Conservation (phyloP, 1,284 basidiomycete genomes). For the Melampsora americana region DNA sequence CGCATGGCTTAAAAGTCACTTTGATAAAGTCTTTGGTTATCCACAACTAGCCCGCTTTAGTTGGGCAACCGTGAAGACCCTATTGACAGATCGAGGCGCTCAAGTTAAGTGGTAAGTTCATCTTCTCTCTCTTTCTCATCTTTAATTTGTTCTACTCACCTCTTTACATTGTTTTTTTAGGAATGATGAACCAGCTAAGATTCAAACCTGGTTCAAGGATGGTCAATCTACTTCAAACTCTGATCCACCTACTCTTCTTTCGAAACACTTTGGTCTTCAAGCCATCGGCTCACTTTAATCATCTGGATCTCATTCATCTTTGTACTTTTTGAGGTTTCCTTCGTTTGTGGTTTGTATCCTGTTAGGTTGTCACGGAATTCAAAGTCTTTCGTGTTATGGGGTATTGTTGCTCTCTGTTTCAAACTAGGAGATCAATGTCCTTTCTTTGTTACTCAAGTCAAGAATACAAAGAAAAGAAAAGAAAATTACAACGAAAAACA, state of each 20-base stretch:
- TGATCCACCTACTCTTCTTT: conserved; percentile 66
- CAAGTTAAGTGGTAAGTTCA: conserved; percentile 69
- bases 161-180: conserved; percentile 59
- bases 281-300: conserved; percentile 61
- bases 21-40: conserved; percentile 89
- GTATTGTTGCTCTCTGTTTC: no score
- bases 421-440: no score
- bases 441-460: no score
- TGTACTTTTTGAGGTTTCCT: neutral
- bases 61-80: conserved; percentile 87
- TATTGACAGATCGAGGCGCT: conserved; percentile 76
- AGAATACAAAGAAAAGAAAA: no score
- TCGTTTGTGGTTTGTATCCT: no score
- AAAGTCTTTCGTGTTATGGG: no score
- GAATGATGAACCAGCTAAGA: conserved; percentile 73
- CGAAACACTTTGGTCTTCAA: conserved; percentile 67
- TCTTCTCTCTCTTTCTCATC: conserved; percentile 12
- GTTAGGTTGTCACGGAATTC: no score
- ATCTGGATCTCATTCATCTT: conserved; percentile 53
- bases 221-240: conserved; percentile 56
- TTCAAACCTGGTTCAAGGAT: conserved; percentile 69
- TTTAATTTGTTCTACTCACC: conserved; percentile 7
- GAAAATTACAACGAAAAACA: no score
- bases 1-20: conserved; percentile 70
- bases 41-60: conserved; percentile 88